Evolutionary conservation across 2,329 filamentous ascomycete genomes (phyloP).

Genomic region (Cephalotrichum gorgonifer): DNA sequence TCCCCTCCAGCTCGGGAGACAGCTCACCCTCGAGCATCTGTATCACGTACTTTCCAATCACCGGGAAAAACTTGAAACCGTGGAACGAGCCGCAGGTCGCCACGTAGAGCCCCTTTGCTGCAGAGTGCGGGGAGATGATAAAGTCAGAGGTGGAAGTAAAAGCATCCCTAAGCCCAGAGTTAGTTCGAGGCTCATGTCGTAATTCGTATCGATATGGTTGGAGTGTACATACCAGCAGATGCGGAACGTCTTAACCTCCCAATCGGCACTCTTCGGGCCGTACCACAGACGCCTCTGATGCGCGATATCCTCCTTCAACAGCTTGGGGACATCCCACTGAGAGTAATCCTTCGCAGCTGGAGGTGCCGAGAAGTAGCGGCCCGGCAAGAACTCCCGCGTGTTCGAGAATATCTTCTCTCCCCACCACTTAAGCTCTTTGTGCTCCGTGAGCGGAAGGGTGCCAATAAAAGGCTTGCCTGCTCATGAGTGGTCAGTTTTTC

Average conservation of each 20-base stretch:
- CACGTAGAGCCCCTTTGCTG: constrained; percentile 43
- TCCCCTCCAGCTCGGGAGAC: constrained; percentile 27
- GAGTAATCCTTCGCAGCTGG: constrained; percentile 45
- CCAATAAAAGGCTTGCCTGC: constrained; percentile 43
- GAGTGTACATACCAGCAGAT: constrained; percentile 51
- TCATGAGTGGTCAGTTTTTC: constrained; percentile 14
- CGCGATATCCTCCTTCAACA: constrained; percentile 48
- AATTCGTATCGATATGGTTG: background rate
- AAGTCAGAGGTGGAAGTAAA: constrained; percentile 52
- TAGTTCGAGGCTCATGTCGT: background rate
- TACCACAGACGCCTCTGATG: constrained; percentile 48
- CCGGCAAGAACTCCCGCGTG: constrained; percentile 39
- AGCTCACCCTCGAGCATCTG: constrained; percentile 41
- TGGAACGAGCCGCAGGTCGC: constrained; percentile 58
- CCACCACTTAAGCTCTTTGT: constrained; percentile 49
- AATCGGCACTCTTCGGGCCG: constrained; percentile 41
- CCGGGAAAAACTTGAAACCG: constrained; percentile 57
- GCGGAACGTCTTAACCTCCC: constrained; percentile 51
- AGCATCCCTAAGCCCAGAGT: constrained; percentile 47
- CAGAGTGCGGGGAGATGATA: constrained; percentile 47
- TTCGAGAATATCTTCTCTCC: constrained; percentile 50
- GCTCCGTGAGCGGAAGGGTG: constrained; percentile 42
- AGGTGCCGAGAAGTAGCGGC: constrained; percentile 44
- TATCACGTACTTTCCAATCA: constrained; percentile 51
- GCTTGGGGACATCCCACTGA: constrained; percentile 49